phyloP scores from a whole-genome alignment of 495 filamentous ascomycete genomes.

The Penicillium fimorum region DNA sequence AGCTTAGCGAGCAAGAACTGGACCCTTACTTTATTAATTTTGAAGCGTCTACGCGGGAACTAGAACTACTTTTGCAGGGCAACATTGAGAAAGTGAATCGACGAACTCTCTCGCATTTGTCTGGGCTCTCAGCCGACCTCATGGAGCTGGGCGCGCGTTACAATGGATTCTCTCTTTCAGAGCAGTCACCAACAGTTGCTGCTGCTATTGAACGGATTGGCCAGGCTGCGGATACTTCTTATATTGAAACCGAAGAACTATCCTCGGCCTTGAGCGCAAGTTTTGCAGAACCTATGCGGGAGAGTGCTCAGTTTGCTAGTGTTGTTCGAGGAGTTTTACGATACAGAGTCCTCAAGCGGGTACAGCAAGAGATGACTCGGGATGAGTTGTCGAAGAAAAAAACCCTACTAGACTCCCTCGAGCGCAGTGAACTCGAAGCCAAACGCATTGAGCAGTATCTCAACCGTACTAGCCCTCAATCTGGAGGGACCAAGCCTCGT shows the following conservation, averaged over 20 bases:
- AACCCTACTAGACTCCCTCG: slow-evolving; percentile 73
- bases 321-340: slow-evolving; percentile 85
- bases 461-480: slow-evolving; percentile 57
- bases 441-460: slow-evolving; percentile 91
- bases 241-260: slow-evolving; percentile 91
- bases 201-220: slow-evolving; percentile 91
- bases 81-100: slow-evolving; percentile 96
- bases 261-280: slow-evolving; percentile 77
- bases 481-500: slow-evolving; percentile 51
- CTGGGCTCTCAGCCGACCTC: slow-evolving; percentile 78
- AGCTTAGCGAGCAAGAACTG: slow-evolving; percentile 81
- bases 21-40: slow-evolving; percentile 95
- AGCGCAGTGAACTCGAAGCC: slow-evolving; percentile 86
- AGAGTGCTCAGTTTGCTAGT: slow-evolving; percentile 94
- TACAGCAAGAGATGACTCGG: slow-evolving; percentile 95
- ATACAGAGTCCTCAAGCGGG: slow-evolving; percentile 85
- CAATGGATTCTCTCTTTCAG: slow-evolving; percentile 95
- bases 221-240: slow-evolving; percentile 93
- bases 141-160: slow-evolving; percentile 90
- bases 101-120: slow-evolving; percentile 79
- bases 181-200: slow-evolving; percentile 82
- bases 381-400: slow-evolving; percentile 86
- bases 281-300: slow-evolving; percentile 96
- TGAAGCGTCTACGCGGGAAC: slow-evolving; percentile 80
- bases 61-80: slow-evolving; percentile 81